Conservation (phyloP, 2,329 filamentous ascomycete species). For the Diplodia scrobiculata region DNA sequence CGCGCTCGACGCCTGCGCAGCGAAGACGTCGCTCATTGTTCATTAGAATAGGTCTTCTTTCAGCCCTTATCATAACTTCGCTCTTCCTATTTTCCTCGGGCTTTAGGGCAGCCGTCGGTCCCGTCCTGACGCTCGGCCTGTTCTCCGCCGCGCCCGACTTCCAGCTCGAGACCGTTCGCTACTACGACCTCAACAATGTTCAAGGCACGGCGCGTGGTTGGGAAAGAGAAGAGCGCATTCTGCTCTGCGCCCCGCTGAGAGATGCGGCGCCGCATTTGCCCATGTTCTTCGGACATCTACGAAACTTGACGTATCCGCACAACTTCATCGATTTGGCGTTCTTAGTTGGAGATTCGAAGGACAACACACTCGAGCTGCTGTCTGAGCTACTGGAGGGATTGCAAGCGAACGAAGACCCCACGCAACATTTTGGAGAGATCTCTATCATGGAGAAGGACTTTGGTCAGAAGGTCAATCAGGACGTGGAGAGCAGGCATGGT, state of each 20-base stretch:
- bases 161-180: conserved; percentile 90
- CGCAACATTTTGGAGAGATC: conserved; percentile 88
- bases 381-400: conserved; percentile 74
- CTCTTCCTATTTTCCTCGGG: conserved; percentile 76
- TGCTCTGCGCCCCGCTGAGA: conserved; percentile 89
- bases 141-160: conserved; percentile 68
- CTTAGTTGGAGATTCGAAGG: conserved; percentile 94
- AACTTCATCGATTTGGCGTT: conserved; percentile 96
- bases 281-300: conserved; percentile 98
- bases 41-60: conserved; percentile 63
- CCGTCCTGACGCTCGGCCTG: conserved; percentile 68
- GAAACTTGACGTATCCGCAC: conserved; percentile 96
- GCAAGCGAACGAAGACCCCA: conserved; percentile 76
- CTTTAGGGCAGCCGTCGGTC: conserved; percentile 64
- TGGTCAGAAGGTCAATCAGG: conserved; percentile 95
- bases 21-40: conserved; percentile 74
- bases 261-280: conserved; percentile 88
- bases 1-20: conserved; percentile 72
- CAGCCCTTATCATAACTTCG: conserved; percentile 60
- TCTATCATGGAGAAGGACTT: conserved; percentile 99
- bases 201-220: conserved; percentile 90
- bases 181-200: conserved; percentile 91
- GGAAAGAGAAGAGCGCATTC: conserved; percentile 93
- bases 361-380: conserved; percentile 78
- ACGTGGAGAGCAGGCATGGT: conserved; percentile 95